A percentile compares a stretch with the other conserved stretches of the same genome.
phyloP scores from a whole-genome alignment of 1,284 basidiomycete species.

The Anthracocystis setariae region DNA sequence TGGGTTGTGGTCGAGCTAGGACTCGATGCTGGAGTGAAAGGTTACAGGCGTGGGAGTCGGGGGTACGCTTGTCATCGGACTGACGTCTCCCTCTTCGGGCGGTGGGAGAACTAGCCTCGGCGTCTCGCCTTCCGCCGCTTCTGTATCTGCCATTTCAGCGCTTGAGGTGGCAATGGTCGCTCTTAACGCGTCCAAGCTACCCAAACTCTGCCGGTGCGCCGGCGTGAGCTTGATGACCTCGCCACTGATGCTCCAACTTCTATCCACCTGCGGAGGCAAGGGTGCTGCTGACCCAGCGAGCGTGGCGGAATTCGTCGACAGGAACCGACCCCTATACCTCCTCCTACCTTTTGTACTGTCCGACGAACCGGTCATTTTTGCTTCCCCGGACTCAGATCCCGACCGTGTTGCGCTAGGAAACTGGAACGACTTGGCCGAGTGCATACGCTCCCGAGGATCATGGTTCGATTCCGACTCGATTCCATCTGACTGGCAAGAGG shows the following conservation, averaged over 20 bases:
- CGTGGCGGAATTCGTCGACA: slow-evolving; percentile 15
- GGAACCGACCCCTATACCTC: slow-evolving; percentile 11
- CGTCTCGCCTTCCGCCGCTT: no score
- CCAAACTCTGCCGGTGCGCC: slow-evolving; percentile 11
- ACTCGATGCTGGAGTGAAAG: background rate
- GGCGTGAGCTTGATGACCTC: background rate
- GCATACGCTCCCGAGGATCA: no score
- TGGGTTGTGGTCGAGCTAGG: no score
- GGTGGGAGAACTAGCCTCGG: background rate
- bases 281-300: slow-evolving; percentile 5
- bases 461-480: no score
- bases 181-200: slow-evolving; percentile 11
- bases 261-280: slow-evolving; percentile 19
- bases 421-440: no score
- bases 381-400: background rate
- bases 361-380: background rate
- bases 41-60: background rate
- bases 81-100: background rate
- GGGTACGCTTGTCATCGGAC: background rate
- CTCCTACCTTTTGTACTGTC: slow-evolving; percentile 5
- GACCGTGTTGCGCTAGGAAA: slow-evolving; percentile 1
- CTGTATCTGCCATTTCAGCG: no score
- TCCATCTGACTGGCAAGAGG: slow-evolving; percentile 23
- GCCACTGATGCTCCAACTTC: slow-evolving; percentile 1
- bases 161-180: background rate